Base-by-base conservation (phyloP, 2,329 filamentous ascomycete genomes). In the Clonostachys byssicola region DNA sequence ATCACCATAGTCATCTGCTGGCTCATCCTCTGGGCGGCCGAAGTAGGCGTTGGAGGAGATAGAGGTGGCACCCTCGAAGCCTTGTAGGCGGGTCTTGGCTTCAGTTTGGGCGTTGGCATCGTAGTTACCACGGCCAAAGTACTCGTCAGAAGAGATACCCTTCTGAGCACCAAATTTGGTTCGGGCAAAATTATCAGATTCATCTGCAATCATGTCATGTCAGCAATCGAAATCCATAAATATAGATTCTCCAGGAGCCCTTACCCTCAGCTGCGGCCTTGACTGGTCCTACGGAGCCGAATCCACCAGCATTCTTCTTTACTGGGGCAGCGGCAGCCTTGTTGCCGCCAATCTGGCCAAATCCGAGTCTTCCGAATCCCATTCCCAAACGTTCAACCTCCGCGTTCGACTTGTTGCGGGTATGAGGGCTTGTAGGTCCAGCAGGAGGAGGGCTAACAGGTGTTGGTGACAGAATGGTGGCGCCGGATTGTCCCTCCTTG, bases 41-140 rank as follows among this genome's bases (percentile, higher is more conserved):
- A 99, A 99, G 77, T 97, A 99, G 47, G 90, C 90, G 67, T 97
- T 99, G 49, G 89, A 95, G 7, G 92, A 96, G 66, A 99, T 99
- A 54, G 91, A 74, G 2, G 85, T 86, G 12, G 94, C 92, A 41
- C 94, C 91, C 68, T 97, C 92, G 62, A 99, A 99, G 42, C 91
- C 89, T 72, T 90, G 86, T 46, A 99, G 80, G 39, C 94, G 83
- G 20, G 78, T 77, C 74, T 95, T 95, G 57, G 94, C 92, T 72
- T 96, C 92, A 45, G 83, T 77, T 62, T 94, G 87, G 9, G 86
- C 82, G 47, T 77, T 77, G 36, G 92, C 84, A 63, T 99, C 92
- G 67, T 85, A 97, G 47, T 80, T 73, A 46, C 91, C 89, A 65
- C 94, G 92, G 60, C 92, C 91, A 63, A 99, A 99, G 77, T 95